phyloP scores from a whole-genome alignment of 169 alveolate genomes.

The Cryptosporidium meleagridis region DNA sequence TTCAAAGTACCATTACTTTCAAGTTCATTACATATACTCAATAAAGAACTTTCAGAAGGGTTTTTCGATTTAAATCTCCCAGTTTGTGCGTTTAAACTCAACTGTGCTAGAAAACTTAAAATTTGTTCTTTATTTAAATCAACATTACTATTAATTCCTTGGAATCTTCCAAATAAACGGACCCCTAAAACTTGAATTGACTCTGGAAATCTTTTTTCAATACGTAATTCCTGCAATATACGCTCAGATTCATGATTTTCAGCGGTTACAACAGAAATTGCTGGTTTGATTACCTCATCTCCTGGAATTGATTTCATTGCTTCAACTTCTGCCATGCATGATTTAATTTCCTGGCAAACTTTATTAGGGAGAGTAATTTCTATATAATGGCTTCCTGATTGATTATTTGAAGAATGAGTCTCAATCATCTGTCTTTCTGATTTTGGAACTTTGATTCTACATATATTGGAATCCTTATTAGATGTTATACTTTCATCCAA shows the following conservation, averaged over 20 bases:
- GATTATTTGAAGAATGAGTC: not conserved
- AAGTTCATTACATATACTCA: conserved; percentile 7
- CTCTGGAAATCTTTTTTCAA: not conserved
- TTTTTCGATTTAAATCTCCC: not conserved
- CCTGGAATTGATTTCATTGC: conserved; percentile 66
- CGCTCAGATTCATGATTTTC: conserved; percentile 65
- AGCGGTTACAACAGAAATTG: conserved; percentile 66
- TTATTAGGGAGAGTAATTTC: not conserved
- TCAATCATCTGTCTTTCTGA: not conserved
- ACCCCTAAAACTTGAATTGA: conserved; percentile 24
- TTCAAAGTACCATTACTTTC: conserved; percentile 8
- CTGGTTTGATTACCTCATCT: conserved; percentile 53
- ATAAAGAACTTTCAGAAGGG: conserved; percentile 25
- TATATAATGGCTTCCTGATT: not conserved
- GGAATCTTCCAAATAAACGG: conserved; percentile 54
- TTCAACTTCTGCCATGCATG: conserved; percentile 44
- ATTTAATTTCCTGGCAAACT: conserved; percentile 19
- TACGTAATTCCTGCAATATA: not conserved
- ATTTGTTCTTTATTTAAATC: conserved; percentile 21
- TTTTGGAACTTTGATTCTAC: conserved; percentile 28
- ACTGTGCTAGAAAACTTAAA: not conserved
- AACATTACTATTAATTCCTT: not conserved
- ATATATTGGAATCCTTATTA: not conserved
- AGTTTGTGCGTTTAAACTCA: not conserved
- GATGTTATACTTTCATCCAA: conserved; percentile 27